A percentile compares a stretch with the other conserved stretches of the same genome.
phyloP scores from a whole-genome alignment of 257 asterid genomes.

The Cruciata laevipes region DNA sequence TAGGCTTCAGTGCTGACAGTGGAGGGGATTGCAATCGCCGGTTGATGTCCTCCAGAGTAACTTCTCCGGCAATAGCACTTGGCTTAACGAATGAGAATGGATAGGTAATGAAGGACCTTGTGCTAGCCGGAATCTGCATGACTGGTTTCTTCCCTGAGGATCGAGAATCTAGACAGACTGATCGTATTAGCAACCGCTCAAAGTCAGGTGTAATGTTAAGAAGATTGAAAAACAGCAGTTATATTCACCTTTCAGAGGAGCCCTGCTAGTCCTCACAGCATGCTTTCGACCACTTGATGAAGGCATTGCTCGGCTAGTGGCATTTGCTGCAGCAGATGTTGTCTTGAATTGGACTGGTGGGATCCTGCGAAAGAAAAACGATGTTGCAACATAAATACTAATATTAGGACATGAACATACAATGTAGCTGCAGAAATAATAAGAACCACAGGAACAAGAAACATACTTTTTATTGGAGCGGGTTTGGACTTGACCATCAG shows the following conservation, averaged over 20 bases:
- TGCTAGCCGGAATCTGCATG: conserved; percentile 7
- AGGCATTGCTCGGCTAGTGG: conserved; percentile 6
- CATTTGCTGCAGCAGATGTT: conserved; percentile 3
- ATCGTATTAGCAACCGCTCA: not conserved
- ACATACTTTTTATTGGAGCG: not conserved
- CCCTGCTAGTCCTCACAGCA: conserved; percentile 9
- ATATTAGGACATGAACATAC: no score
- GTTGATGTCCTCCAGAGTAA: conserved; percentile 34
- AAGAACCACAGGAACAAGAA: no score
- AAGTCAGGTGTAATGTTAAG: not conserved
- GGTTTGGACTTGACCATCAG: not conserved
- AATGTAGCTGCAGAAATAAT: not conserved
- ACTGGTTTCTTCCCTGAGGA: conserved; percentile 26
- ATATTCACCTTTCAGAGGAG: conserved; percentile 17
- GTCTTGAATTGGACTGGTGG: conserved; percentile 15
- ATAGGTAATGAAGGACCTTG: conserved; percentile 26
- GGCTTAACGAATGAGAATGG: conserved; percentile 34
- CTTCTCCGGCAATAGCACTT: conserved; percentile 25
- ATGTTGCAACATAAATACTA: not conserved
- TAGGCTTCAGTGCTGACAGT: conserved; percentile 4
- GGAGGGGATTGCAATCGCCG: conserved; percentile 15
- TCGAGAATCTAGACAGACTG: not conserved
- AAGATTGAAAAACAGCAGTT: not conserved
- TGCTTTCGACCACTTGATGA: conserved; percentile 6
- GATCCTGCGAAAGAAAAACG: conserved; percentile 5